These are phyloP conservation scores for Graphiopsis chlorocephala DNA, from an alignment of 2,329 filamentous ascomycete species.

Conservation along the genomic window DNA sequence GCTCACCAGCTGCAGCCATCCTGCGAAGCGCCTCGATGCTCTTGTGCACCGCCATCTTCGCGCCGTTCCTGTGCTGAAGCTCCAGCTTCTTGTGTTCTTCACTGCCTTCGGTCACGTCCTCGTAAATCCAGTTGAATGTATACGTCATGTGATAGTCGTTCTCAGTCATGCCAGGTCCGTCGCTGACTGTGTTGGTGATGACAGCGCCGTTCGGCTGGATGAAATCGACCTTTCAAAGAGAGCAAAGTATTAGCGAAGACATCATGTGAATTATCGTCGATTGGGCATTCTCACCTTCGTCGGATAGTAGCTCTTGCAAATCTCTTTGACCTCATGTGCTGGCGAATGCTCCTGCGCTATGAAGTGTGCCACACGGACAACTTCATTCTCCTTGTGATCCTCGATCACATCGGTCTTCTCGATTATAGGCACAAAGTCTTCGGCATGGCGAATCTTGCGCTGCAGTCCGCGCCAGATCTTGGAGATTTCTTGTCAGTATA, in stretches of 20 bases:
- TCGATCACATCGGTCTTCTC: slow-evolving; percentile 39
- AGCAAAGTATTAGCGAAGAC: neutral
- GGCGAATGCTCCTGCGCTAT: slow-evolving; percentile 30
- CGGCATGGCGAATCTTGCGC: slow-evolving; percentile 44
- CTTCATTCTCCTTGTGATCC: slow-evolving; percentile 36
- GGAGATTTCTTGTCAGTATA: slow-evolving; percentile 22
- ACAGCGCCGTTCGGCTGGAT: slow-evolving; percentile 42
- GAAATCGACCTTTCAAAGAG: slow-evolving; percentile 44
- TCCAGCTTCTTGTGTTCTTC: slow-evolving; percentile 33
- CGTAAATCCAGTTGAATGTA: slow-evolving; percentile 43
- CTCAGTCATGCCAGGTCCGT: slow-evolving; percentile 35
- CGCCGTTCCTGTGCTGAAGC: slow-evolving; percentile 30
- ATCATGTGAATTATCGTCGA: neutral
- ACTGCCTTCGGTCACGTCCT: slow-evolving; percentile 36
- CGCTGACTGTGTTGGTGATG: slow-evolving; percentile 46
- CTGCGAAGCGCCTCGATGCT: slow-evolving; percentile 43
- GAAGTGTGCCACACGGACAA: slow-evolving; percentile 40
- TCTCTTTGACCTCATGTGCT: slow-evolving; percentile 35
- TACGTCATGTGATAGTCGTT: slow-evolving; percentile 46
- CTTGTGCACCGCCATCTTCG: slow-evolving; percentile 43
- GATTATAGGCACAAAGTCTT: slow-evolving; percentile 48
- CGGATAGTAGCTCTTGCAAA: slow-evolving; percentile 38
- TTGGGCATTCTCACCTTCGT: slow-evolving; percentile 36
- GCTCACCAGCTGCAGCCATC: slow-evolving; percentile 36
- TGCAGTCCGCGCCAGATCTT: slow-evolving; percentile 45